Percentiles rank a stretch among this genome's conserved stretches.
Conservation (phyloP, 805 yeast species). For the Monosporozyma servazzii region DNA sequence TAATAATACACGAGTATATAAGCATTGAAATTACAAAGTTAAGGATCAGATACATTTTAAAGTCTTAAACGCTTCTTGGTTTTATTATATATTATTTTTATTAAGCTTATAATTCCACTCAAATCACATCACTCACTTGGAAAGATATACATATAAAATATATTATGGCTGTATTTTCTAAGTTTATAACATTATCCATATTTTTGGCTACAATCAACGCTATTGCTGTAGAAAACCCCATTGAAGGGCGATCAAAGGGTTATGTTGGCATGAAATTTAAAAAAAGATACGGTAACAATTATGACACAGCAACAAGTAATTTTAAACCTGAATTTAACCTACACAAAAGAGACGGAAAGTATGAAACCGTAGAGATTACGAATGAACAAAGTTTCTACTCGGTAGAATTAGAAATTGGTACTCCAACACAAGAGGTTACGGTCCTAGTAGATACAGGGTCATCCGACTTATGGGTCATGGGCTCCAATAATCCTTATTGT, state of each 20-base stretch:
- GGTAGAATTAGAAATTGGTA: constrained; percentile 34
- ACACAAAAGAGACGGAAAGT: constrained; percentile 8
- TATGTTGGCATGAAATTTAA: constrained; percentile 11
- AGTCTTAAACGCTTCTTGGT: no score
- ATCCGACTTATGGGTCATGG: constrained; percentile 48
- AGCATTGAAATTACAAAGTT: no score
- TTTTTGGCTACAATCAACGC: neutral
- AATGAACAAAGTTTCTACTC: constrained; percentile 38
- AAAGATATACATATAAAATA: no score
- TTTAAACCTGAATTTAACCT: constrained; percentile 6
- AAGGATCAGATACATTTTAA: no score
- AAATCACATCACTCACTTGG: neutral
- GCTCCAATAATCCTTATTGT: constrained; percentile 29
- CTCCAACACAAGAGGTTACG: constrained; percentile 35
- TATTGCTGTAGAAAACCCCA: neutral
- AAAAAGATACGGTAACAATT: constrained; percentile 15
- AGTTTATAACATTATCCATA: neutral
- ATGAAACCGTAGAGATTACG: constrained; percentile 15
- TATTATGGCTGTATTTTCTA: neutral
- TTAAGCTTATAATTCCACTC: no score
- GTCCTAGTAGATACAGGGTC: constrained; percentile 61
- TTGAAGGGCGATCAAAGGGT: neutral
- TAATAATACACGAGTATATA: no score
- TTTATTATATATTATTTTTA: no score
- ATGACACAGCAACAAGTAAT: constrained; percentile 2